Evolutionary conservation across 208 protist genomes (phyloP), one percentile per base, ranked within the genome.

Genomic region (Leptomonas seymouri): DNA sequence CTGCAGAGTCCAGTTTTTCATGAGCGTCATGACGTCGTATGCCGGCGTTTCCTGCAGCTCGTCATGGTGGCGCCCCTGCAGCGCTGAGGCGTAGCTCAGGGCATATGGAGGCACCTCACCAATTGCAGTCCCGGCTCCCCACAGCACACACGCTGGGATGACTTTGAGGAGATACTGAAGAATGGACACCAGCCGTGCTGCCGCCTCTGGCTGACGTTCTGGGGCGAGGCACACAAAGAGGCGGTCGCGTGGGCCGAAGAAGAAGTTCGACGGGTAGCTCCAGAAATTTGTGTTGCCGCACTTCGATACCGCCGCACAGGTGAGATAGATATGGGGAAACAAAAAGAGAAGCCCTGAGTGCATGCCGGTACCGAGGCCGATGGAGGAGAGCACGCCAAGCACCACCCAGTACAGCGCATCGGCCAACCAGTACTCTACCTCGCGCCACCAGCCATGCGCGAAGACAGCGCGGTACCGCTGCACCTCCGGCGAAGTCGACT

Each of bases 51-150:
- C 66, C 64, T 79, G 78, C 48, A 66, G 62, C 45, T 74, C 85
- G 34, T 74, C 73, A 55, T 87, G 50, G 39, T 72, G 70, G 36
- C 84, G 75, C 21, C 86, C 93, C 60, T 94, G 82, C 48, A 81
- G 74, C 16, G 90, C 84, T 1, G 95, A 91, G 2, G 93, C 90
- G 71, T 97, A 94, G 64, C 96, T 97, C 15, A 99, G 80, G 54
- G 93, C 90, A 81, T 99, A 99, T 2, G 98, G 98, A 44, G 97
- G 98, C 44, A 99, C 84, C 85, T 99, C 98, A 36, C 98, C 98
- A 21, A 99, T 92, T 15, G 98, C 98, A 1, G 98, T 99, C 34
- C 98, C 98, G 14, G 86, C 80, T 28, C 97, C 97, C 96, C 97
- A 99, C 57, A 97, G 25, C 58, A 98, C 65, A 65, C 95, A 97